Evolutionary conservation across 1,284 basidiomycete species (phyloP), one percentile per base, ranked within the genome.

Genomic region (Testicularia cyperi): DNA sequence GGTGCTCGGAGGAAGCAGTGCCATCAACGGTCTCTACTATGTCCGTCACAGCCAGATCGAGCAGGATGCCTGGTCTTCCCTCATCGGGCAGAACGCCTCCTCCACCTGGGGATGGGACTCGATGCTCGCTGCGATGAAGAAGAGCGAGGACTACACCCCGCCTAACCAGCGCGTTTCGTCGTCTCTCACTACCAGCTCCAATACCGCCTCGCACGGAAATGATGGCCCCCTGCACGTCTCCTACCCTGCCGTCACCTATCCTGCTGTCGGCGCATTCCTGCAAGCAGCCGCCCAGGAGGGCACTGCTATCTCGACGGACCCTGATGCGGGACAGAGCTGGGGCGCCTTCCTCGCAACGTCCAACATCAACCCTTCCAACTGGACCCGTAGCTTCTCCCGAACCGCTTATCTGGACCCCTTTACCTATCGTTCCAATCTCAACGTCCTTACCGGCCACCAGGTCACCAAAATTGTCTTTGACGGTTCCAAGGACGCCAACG

Each of bases 381-480:
- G 83, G 80, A 83, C 83, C 1, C 82, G 87, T 28, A 86, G 84
- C 7, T 85, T 86, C 77, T 80, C 86, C 6, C 82, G 84, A 43
- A 81, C 82, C 1, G 86, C 82, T 1, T 88, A 88, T 79, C 83
- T 88, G 65, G 84, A 86, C 68, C 80, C 84, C 5, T 77, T 83
- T 23, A 80, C 81, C 5, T 79, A 82, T 10, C 80, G 84, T 33
- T 36, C 79, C 19, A 88, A 88, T 71, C 81, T 88, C 37, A 80
- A 82, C 49, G 83, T 88, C 49, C 78, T 86, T 18, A 82, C 81
- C 0, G 78, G 78, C 24, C 77, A 80, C 79, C 67, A 83, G 78
- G 86, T 85, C 23, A 86, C 86, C n/a, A 80, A 81, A 47, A 72
- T 88, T 35, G 68, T 83, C 31, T 87, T 88, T 49, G 58, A 70